A percentile compares a stretch with the other conserved stretches of the same genome.
These are phyloP conservation scores for Cercospora berteroae DNA, from an alignment of 2,329 filamentous ascomycete genomes.

Conservation along the genomic window DNA sequence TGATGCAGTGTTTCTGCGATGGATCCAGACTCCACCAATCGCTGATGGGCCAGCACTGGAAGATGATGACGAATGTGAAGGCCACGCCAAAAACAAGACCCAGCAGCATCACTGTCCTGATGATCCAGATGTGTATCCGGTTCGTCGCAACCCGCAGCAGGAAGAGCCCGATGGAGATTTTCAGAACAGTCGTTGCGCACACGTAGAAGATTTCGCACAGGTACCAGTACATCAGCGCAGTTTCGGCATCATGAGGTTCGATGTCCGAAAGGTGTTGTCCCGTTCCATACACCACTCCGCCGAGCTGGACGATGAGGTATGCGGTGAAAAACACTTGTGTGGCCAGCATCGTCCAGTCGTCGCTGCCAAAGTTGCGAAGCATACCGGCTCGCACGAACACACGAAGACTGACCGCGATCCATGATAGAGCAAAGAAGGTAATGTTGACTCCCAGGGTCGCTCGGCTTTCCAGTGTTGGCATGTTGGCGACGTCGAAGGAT, in stretches of 20 bases:
- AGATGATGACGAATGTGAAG: conserved; percentile 53
- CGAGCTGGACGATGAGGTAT: conserved; percentile 43
- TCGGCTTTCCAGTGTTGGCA: conserved; percentile 16
- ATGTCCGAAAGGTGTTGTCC: conserved; percentile 41
- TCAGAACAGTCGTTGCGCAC: conserved; percentile 48
- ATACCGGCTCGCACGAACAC: conserved; percentile 41
- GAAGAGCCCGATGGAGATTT: conserved; percentile 55
- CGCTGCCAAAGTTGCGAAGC: conserved; percentile 41
- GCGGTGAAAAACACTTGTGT: conserved; percentile 42
- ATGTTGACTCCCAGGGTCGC: conserved; percentile 26
- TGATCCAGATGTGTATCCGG: conserved; percentile 46
- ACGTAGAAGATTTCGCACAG: conserved; percentile 58
- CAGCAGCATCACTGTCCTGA: conserved; percentile 49
- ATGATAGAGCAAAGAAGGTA: conserved; percentile 42
- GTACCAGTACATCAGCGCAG: conserved; percentile 49
- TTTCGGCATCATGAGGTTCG: conserved; percentile 22
- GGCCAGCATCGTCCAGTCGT: conserved; percentile 45
- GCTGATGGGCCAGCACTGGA: conserved; percentile 54
- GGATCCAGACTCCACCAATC: conserved; percentile 52
- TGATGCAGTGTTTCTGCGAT: conserved; percentile 43
- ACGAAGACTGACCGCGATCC: conserved; percentile 40
- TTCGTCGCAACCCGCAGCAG: conserved; percentile 53
- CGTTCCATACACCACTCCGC: conserved; percentile 42
- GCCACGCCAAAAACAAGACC: conserved; percentile 47
- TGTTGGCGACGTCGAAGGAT: background rate